phyloP scores from a whole-genome alignment of 495 filamentous ascomycete genomes.

The Neurospora sp. region DNA sequence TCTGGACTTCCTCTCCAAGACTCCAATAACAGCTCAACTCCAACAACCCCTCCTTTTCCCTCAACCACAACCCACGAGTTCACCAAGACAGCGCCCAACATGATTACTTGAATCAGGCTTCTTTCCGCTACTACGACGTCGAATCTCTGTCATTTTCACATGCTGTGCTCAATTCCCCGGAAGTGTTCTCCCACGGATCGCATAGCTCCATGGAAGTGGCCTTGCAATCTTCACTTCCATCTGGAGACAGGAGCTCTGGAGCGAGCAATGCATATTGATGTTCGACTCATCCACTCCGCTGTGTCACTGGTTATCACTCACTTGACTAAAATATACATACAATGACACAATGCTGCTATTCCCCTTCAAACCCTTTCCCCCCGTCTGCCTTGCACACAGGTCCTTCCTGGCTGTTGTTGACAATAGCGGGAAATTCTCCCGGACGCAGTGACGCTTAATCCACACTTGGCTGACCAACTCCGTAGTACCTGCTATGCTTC shows the following conservation, averaged over 20 bases:
- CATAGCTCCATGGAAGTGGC: neutral
- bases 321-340: neutral
- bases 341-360: neutral
- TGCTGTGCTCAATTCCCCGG: neutral
- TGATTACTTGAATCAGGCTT: neutral
- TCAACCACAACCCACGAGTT: neutral
- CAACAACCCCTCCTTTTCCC: neutral
- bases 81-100: neutral
- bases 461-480: neutral
- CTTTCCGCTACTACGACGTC: neutral
- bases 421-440: neutral
- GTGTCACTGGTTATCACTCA: neutral
- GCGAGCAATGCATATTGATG: neutral
- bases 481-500: neutral
- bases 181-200: neutral
- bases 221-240: neutral
- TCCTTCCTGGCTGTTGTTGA: neutral
- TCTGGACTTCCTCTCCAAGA: neutral
- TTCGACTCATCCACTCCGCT: neutral
- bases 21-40: neutral
- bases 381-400: neutral
- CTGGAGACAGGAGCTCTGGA: neutral
- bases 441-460: neutral
- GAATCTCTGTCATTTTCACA: neutral
- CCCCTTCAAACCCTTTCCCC: neutral